These are phyloP conservation scores for Saksenaea vasiformis DNA, from an alignment of 371 early-diverging fungal genomes.

Conservation along the genomic window DNA sequence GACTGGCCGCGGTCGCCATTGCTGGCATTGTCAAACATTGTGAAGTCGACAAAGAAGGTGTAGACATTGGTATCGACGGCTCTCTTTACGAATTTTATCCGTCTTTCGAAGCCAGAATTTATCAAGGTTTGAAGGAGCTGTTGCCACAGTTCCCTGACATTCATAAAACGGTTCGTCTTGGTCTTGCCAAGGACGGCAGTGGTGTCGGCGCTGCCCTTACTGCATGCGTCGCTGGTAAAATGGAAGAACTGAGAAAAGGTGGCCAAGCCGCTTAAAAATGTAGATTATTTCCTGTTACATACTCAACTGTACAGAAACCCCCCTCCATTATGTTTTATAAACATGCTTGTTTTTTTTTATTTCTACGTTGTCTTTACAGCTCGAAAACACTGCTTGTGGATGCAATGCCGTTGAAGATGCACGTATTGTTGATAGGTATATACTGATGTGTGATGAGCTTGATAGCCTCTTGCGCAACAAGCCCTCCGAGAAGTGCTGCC, in stretches of 20 bases:
- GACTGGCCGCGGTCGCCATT: conserved; percentile 83
- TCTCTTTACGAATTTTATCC: conserved; percentile 93
- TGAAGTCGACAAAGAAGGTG: conserved; percentile 49
- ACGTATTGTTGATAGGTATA: conserved; percentile 84
- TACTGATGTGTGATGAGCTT: conserved; percentile 93
- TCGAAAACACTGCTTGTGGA: conserved; percentile 54
- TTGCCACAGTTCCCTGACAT: conserved; percentile 48
- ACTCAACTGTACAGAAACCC: neutral
- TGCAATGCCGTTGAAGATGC: conserved; percentile 80
- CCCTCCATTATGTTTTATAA: neutral
- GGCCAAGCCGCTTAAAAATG: neutral
- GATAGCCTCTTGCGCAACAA: conserved; percentile 92
- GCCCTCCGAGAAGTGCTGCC: conserved; percentile 90
- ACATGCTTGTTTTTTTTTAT: neutral
- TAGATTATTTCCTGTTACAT: neutral
- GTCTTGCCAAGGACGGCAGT: conserved; percentile 58
- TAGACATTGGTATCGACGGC: conserved; percentile 93
- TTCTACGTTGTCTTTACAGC: conserved; percentile 16
- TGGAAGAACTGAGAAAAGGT: conserved; percentile 18
- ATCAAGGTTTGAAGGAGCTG: conserved; percentile 68
- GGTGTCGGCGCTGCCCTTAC: conserved; percentile 56
- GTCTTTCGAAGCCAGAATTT: conserved; percentile 80
- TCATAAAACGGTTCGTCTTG: conserved; percentile 60
- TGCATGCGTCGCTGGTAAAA: conserved; percentile 49
- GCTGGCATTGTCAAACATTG: conserved; percentile 79